These are phyloP conservation scores for Monosporascus sp. DNA, from an alignment of 2,329 filamentous ascomycete genomes.

Conservation along the genomic window DNA sequence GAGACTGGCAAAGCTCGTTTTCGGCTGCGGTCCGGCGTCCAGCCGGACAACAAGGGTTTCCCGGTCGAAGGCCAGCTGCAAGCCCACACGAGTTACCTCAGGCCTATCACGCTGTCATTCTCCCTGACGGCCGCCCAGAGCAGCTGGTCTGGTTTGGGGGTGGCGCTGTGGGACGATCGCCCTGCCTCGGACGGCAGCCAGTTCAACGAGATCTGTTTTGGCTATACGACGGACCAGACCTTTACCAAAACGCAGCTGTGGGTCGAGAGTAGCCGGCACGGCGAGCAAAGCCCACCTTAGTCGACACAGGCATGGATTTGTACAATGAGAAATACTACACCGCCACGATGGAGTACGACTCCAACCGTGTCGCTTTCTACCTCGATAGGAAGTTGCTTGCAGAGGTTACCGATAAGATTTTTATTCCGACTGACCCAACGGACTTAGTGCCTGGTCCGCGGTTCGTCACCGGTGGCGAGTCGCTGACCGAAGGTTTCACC, in stretches of 20 bases:
- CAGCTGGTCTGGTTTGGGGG: neutral
- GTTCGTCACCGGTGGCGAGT: neutral
- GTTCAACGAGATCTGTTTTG: neutral
- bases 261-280: neutral
- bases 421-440: neutral
- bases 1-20: neutral
- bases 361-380: neutral
- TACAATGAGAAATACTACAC: neutral
- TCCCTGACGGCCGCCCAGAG: neutral
- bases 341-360: neutral
- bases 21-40: neutral
- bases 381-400: neutral
- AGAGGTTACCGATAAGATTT: neutral
- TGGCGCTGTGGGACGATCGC: neutral
- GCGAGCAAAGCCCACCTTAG: neutral
- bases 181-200: neutral
- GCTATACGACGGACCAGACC: neutral
- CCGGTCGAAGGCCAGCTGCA: neutral
- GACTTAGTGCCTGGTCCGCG: neutral
- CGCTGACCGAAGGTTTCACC: neutral
- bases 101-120: neutral
- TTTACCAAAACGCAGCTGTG: neutral
- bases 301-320: neutral
- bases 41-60: neutral
- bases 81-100: neutral